Evolutionary conservation across 345 rosid species (phyloP).

Genomic region (Populus davidiana): DNA sequence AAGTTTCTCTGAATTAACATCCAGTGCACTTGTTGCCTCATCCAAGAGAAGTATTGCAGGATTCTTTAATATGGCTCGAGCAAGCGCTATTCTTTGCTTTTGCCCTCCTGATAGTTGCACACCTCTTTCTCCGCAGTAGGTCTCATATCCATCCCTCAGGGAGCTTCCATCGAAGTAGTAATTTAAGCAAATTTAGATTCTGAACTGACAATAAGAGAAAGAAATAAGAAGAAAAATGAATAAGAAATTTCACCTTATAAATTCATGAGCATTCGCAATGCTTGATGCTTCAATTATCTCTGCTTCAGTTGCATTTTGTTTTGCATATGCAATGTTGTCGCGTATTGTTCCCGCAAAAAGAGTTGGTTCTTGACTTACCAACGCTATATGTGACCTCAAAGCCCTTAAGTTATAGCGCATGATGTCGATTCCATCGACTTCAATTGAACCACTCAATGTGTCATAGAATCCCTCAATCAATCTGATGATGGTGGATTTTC

Average conservation of each 20-base stretch:
- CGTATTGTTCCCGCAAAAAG: slow-evolving; percentile 29
- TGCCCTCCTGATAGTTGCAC: slow-evolving; percentile 12
- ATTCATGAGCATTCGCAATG: slow-evolving; percentile 36
- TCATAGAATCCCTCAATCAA: neutral
- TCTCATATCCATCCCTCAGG: neutral
- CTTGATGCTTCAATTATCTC: slow-evolving; percentile 26
- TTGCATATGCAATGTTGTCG: slow-evolving; percentile 29
- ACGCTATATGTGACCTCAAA: slow-evolving; percentile 9
- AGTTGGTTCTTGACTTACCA: slow-evolving; percentile 34
- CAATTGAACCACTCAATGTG: slow-evolving; percentile 2
- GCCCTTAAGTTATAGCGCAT: neutral
- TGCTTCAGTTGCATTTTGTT: slow-evolving; percentile 27
- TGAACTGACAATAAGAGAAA: neutral
- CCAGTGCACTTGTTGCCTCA: slow-evolving; percentile 38
- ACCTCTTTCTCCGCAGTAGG: neutral
- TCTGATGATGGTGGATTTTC: slow-evolving; percentile 14
- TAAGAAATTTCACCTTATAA: slow-evolving; percentile 5
- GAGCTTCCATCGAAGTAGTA: neutral
- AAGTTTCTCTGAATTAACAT: slow-evolving; percentile 31
- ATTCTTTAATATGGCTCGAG: slow-evolving; percentile 13
- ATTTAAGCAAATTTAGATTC: neutral
- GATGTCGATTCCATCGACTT: slow-evolving; percentile 11
- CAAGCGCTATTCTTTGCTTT: slow-evolving; percentile 10
- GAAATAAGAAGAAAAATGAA: neutral
- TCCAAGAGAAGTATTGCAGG: slow-evolving; percentile 23